Percentiles rank a stretch among this genome's conserved stretches.
These are phyloP conservation scores for Kwoniella pini DNA, from an alignment of 768 basidiomycete species.

Conservation along the genomic window DNA sequence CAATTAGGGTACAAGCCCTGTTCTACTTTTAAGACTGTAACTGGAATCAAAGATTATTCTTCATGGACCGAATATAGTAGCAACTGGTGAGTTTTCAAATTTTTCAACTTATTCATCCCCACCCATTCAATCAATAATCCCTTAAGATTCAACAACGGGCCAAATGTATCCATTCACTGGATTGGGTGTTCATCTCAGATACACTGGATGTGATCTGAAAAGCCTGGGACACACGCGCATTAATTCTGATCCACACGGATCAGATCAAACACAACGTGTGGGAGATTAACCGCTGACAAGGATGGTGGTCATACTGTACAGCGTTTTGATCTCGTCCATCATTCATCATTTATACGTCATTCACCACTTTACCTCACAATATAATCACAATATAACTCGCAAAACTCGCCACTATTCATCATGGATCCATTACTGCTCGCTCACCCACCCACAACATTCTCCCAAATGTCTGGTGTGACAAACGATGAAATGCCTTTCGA, in stretches of 20 bases:
- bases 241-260: too few species aligned
- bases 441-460: constrained; percentile 10
- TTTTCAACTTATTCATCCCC: not conserved
- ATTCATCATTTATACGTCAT: constrained; percentile 6
- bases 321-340: not conserved
- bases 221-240: too few species aligned
- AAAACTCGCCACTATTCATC: constrained; percentile 4
- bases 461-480: not conserved
- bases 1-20: too few species aligned
- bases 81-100: not conserved
- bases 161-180: too few species aligned
- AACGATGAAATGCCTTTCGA: constrained; percentile 40
- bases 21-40: too few species aligned
- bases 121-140: not conserved
- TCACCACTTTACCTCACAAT: not conserved
- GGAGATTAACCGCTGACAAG: too few species aligned
- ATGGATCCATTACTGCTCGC: constrained; percentile 23
- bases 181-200: too few species aligned
- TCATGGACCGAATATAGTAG: too few species aligned
- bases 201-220: too few species aligned
- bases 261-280: too few species aligned
- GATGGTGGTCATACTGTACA: constrained; percentile 3
- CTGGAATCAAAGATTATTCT: too few species aligned
- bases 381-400: not conserved
- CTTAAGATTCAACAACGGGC: too few species aligned